Evolutionary conservation across 331 rosid species (phyloP), one percentile per base, ranked within the genome.

Genomic region (Telfairia occidentalis): DNA sequence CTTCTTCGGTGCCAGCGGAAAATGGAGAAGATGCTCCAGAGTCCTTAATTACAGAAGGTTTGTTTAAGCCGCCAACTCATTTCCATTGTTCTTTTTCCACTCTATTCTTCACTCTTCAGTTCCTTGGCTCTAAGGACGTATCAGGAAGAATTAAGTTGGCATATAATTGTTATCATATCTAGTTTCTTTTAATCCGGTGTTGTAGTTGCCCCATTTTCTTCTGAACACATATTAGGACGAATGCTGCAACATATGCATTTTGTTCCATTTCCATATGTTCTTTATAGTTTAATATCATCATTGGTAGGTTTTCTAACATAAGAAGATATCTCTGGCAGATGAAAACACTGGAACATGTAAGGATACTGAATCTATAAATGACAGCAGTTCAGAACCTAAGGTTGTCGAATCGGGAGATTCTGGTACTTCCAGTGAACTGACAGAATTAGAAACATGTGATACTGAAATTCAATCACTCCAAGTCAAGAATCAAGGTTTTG

Each of bases 11-110:
- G n/a, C 79, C 73, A 37, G 60, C 46, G 74, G 83, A 80, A 58
- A 74, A 78, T 66, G 87, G 77, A 29, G 86, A 81, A 26, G 85
- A 85, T 64, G 34, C 79, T 59, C 61, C 81, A 23, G 90, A 81
- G 73, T 85, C 96, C n/a, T 84, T 80, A 75, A 45, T 60, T 29
- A 71, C 75, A 34, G 84, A 90, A 87, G 98, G 98, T 94, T 64
- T 8, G 71, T 63, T 74, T 45, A 26, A 42, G 71, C 73, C 28
- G 5, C 82, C 35, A 54, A 46, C 77, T 57, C 21, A 52, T 55
- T 74, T 74, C 34, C 28, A 38, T 74, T 34, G 37, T 34, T 58
- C 42, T 74, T 54, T 48, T 38, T 42, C 35, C 38, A 35, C 29
- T 13, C 10, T 69, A 11, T 43, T 40, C 13, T 55, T 55, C 34